Evolutionary conservation across 495 filamentous ascomycete species (phyloP), one percentile per base, ranked within the genome.

Genomic region (Apiosordaria backusii): DNA sequence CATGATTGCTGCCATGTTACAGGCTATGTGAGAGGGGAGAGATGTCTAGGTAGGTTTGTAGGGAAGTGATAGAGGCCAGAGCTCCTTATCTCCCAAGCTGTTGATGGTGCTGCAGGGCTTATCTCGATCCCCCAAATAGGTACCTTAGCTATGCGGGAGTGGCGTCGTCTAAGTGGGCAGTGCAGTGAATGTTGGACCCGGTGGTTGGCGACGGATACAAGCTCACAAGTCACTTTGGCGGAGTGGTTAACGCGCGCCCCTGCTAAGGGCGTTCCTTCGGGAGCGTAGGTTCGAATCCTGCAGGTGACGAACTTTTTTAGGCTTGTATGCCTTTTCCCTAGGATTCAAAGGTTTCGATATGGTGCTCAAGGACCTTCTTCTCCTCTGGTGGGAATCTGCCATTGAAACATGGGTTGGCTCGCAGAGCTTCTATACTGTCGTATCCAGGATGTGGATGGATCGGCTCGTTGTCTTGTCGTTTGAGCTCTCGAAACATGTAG

Each of bases 211-310:
- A 2, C 6, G 29, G 16, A 55, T 0, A 18, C 52, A 23, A 19
- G 10, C 19, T 55, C 19, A 22, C 9, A 55, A 50, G 65, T 67
- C 65, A 62, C 65, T 67, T 67, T 67, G 68, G 68, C 68, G 61
- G 68, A 67, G 68, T 70, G 68, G 70, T 69, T 67, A 71, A 71
- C 64, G 65, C 69, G 69, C 67, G 64, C 61, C 62, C 67, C 67
- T 71, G 70, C 67, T 69, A 72, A 67, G 70, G 67, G 62, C 67
- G 67, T 72, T 69, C 65, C 67, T 50, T 72, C 70, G 67, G 67
- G 65, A 69, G 70, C 70, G 67, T 62, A 70, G 67, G 70, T 70
- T 72, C 70, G 67, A 70, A 72, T 70, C 70, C 70, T 72, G 53
- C 67, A 70, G 65, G 63, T 67, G 70, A 69, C 70, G 67, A 26